A percentile compares a stretch with the other conserved stretches of the same genome.
Conservation (phyloP, 441 rosid species). For the Eutrema salsugineum region DNA sequence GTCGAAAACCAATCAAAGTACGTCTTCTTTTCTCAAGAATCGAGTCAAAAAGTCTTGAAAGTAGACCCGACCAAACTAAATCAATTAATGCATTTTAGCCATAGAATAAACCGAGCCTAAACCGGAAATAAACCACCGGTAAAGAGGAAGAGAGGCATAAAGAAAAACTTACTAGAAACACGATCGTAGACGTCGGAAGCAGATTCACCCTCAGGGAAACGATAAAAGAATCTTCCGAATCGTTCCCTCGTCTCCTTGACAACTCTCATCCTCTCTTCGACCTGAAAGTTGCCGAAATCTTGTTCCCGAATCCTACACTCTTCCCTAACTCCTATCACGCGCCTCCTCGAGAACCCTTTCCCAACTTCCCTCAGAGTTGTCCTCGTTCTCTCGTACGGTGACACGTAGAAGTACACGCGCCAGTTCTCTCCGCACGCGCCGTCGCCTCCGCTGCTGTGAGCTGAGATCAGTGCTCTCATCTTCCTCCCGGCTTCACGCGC, state of each 20-base stretch:
- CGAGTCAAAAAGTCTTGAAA: background rate
- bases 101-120: no score
- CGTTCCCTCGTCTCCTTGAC: slow-evolving; percentile 69
- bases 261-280: slow-evolving; percentile 68
- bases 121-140: no score
- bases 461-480: slow-evolving; percentile 42
- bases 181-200: slow-evolving; percentile 97
- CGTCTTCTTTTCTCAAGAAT: background rate
- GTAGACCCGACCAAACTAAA: no score
- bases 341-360: slow-evolving; percentile 49
- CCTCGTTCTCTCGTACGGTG: slow-evolving; percentile 87
- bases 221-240: slow-evolving; percentile 81
- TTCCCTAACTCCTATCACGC: slow-evolving; percentile 81
- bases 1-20: background rate
- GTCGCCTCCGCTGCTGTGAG: background rate
- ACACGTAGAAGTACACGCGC: slow-evolving; percentile 85
- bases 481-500: slow-evolving; percentile 54
- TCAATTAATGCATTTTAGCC: no score
- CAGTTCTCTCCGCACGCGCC: slow-evolving; percentile 33
- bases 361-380: slow-evolving; percentile 86
- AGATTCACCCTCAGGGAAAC: slow-evolving; percentile 96
- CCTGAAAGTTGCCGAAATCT: slow-evolving; percentile 96
- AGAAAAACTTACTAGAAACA: slow-evolving; percentile 60
- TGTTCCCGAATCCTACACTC: slow-evolving; percentile 91
- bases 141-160: background rate